Evolutionary conservation across 495 filamentous ascomycete genomes (phyloP).

Genomic region (Penicillium dipodomyicola): DNA sequence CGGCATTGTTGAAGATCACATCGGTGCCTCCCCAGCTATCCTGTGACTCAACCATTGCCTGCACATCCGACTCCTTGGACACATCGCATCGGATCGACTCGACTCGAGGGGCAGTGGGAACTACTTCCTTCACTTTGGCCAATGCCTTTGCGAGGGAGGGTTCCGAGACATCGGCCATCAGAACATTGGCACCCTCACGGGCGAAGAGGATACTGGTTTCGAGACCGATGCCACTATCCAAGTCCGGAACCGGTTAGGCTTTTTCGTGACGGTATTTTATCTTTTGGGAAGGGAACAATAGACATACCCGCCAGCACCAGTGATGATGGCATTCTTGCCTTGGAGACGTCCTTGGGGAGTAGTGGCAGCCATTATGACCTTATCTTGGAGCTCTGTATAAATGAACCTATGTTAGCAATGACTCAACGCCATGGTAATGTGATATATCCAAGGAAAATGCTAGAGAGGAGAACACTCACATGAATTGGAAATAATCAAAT

Average conservation of each 20-base stretch:
- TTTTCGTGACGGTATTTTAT: neutral
- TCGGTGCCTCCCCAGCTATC: conserved; percentile 91
- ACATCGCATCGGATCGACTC: conserved; percentile 64
- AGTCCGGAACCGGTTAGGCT: conserved; percentile 4
- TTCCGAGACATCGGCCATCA: conserved; percentile 79
- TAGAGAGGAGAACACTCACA: neutral
- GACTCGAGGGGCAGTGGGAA: conserved; percentile 57
- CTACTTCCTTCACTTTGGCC: conserved; percentile 63
- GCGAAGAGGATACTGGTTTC: conserved; percentile 89
- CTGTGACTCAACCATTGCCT: conserved; percentile 64
- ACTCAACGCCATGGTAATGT: neutral
- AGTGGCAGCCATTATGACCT: conserved; percentile 17
- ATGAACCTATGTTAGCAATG: conserved; percentile 13
- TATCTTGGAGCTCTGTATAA: conserved; percentile 5
- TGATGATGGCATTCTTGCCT: conserved; percentile 92
- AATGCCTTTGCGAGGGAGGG: conserved; percentile 66
- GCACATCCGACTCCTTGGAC: conserved; percentile 69
- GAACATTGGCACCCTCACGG: conserved; percentile 80
- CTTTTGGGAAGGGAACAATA: conserved; percentile 13
- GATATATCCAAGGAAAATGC: neutral
- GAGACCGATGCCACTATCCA: conserved; percentile 81
- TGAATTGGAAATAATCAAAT: neutral
- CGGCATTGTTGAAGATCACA: conserved; percentile 97
- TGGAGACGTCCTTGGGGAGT: conserved; percentile 57
- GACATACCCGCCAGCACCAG: conserved; percentile 84